Evolutionary conservation across 2,329 filamentous ascomycete genomes (phyloP).

Genomic region (Pyricularia sp.): DNA sequence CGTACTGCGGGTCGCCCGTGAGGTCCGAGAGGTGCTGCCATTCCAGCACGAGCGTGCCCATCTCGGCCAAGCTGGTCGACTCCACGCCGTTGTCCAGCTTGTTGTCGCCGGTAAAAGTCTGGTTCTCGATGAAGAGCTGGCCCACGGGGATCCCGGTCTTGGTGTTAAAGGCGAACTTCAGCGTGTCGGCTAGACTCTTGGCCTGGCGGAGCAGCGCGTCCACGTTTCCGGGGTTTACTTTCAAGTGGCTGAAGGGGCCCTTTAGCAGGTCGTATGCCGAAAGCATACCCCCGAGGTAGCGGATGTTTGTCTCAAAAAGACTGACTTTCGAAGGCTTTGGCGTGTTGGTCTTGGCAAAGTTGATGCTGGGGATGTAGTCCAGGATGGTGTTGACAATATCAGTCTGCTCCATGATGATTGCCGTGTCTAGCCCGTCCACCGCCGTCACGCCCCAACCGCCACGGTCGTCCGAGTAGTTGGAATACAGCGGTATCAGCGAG

Average conservation of each 20-base stretch:
- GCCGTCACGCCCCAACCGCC: conserved; percentile 45
- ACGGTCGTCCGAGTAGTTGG: not conserved
- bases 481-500: not conserved
- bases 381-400: not conserved
- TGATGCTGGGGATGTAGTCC: conserved; percentile 28
- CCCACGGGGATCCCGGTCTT: conserved; percentile 30
- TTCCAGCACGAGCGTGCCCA: conserved; percentile 58
- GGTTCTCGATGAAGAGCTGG: conserved; percentile 19
- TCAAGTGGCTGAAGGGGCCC: not conserved
- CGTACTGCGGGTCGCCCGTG: conserved; percentile 60
- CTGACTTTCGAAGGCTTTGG: conserved; percentile 39
- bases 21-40: conserved; percentile 62
- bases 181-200: conserved; percentile 29
- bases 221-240: conserved; percentile 9
- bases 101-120: conserved; percentile 21
- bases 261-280: conserved; percentile 11
- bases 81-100: not conserved
- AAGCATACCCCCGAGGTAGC: conserved; percentile 58
- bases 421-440: conserved; percentile 44
- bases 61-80: conserved; percentile 18
- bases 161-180: conserved; percentile 33
- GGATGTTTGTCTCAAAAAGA: conserved; percentile 82
- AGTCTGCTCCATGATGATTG: not conserved
- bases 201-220: conserved; percentile 27
- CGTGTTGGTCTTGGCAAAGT: conserved; percentile 51